These are phyloP conservation scores for Nitzschia sp. DNA, from an alignment of 108 stramenopile genomes.

Conservation along the genomic window DNA sequence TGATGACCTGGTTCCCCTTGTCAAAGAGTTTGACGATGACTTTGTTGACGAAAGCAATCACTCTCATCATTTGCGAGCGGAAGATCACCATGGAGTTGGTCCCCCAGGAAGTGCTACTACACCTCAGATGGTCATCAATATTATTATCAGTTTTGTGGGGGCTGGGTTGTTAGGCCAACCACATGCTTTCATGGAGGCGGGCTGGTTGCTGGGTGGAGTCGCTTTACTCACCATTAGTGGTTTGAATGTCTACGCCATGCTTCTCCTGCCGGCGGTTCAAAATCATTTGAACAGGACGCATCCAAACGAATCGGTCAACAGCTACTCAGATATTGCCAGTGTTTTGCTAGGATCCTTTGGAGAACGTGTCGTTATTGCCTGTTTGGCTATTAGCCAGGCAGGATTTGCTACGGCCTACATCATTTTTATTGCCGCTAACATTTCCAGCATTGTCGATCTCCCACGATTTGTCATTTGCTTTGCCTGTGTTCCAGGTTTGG, in stretches of 20 bases:
- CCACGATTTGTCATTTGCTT: conserved; percentile 48
- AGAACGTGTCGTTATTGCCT: conserved; percentile 64
- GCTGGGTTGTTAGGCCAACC: conserved; percentile 76
- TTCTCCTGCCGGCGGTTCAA: conserved; percentile 55
- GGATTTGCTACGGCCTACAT: conserved; percentile 83
- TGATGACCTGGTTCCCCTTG: background rate
- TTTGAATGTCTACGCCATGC: conserved; percentile 73
- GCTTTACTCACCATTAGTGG: conserved; percentile 46
- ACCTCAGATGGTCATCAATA: conserved; percentile 63
- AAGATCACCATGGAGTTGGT: background rate
- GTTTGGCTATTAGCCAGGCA: conserved; percentile 66
- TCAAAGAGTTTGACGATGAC: conserved; percentile 12
- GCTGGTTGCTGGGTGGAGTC: conserved; percentile 62
- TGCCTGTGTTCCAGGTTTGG: conserved; percentile 61
- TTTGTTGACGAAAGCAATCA: background rate
- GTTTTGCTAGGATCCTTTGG: conserved; percentile 52
- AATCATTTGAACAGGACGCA: conserved; percentile 11
- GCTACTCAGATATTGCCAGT: conserved; percentile 66
- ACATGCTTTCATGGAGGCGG: conserved; percentile 66
- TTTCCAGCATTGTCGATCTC: conserved; percentile 42
- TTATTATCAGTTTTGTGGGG: conserved; percentile 80
- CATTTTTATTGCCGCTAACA: conserved; percentile 80
- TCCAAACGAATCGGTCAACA: conserved; percentile 13
- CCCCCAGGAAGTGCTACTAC: conserved; percentile 31
- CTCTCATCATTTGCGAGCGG: background rate